Evolutionary conservation across 257 asterid species (phyloP).

Genomic region (Cruciata laevipes): DNA sequence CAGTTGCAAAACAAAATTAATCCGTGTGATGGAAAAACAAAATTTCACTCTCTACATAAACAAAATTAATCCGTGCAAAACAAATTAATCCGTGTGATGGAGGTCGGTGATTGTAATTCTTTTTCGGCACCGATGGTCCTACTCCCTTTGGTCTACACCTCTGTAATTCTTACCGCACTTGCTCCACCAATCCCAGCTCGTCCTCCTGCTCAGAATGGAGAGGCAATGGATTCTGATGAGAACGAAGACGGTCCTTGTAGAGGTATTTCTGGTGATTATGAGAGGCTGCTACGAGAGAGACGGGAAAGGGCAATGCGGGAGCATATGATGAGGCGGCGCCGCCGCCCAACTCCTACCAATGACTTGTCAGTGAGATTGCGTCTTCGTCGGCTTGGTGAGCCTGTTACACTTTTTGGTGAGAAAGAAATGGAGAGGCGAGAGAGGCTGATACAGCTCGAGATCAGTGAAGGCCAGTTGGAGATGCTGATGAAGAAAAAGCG

Average conservation of each 20-base stretch:
- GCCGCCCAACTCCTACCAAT: constrained; percentile 94
- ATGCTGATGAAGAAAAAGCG: constrained; percentile 87
- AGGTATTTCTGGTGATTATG: constrained; percentile 48
- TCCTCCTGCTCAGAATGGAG: constrained; percentile 57
- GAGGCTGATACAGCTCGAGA: constrained; percentile 65
- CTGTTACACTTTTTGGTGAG: constrained; percentile 86
- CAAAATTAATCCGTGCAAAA: no score
- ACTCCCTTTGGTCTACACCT: constrained; percentile 53
- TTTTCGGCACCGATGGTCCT: constrained; percentile 28
- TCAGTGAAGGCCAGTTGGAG: constrained; percentile 81
- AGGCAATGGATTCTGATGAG: constrained; percentile 33
- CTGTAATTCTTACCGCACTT: constrained; percentile 27
- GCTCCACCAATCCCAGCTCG: constrained; percentile 60
- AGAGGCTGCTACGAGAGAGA: constrained; percentile 51
- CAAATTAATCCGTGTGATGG: no score
- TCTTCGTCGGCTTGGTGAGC: constrained; percentile 85
- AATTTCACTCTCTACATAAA: no score
- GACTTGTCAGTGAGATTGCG: constrained; percentile 82
- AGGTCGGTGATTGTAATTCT: constrained; percentile 45
- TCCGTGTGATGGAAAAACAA: constrained; percentile 13
- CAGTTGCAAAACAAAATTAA: no score
- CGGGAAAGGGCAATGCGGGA: constrained; percentile 88
- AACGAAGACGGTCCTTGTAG: constrained; percentile 42
- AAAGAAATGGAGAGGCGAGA: constrained; percentile 98
- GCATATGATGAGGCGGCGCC: constrained; percentile 69